A percentile compares a stretch with the other conserved stretches of the same genome.
Conservation (phyloP, 768 basidiomycete species). For the Dioszegia aurantiaca region DNA sequence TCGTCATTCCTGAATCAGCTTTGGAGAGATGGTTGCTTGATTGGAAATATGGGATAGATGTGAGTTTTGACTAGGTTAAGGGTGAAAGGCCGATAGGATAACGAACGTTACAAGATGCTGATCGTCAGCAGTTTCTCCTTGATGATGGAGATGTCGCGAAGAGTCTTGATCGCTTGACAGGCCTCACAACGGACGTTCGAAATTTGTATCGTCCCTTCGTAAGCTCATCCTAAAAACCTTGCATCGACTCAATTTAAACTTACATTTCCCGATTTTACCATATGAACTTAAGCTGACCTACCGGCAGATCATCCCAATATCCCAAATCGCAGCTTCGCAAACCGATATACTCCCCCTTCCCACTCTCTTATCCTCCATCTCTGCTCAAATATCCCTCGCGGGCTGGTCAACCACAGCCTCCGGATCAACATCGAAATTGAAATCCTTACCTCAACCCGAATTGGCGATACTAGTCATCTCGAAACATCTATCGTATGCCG, state of each 20-base stretch:
- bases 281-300: conserved; percentile 4
- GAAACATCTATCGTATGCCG: conserved; percentile 70
- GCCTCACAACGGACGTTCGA: conserved; percentile 47
- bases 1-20: conserved; percentile 27
- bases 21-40: conserved; percentile 58
- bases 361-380: conserved; percentile 17
- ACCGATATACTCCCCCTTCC: conserved; percentile 23
- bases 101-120: no score
- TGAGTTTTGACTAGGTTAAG: conserved; percentile 18
- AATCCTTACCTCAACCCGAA: conserved; percentile 66
- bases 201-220: conserved; percentile 45
- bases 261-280: no score
- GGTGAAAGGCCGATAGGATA: neutral
- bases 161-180: conserved; percentile 30
- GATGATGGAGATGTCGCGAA: conserved; percentile 20
- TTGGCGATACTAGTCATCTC: conserved; percentile 82
- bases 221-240: conserved; percentile 12
- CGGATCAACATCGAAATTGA: conserved; percentile 29
- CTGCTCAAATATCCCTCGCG: conserved; percentile 37
- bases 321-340: conserved; percentile 15
- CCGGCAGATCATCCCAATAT: conserved; percentile 27
- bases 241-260: neutral
- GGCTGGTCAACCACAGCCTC: conserved; percentile 44
- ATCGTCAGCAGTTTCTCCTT: conserved; percentile 17
- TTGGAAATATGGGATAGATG: conserved; percentile 64